Conservation (phyloP, 2,329 filamentous ascomycete genomes). For the Fusarium udum region DNA sequence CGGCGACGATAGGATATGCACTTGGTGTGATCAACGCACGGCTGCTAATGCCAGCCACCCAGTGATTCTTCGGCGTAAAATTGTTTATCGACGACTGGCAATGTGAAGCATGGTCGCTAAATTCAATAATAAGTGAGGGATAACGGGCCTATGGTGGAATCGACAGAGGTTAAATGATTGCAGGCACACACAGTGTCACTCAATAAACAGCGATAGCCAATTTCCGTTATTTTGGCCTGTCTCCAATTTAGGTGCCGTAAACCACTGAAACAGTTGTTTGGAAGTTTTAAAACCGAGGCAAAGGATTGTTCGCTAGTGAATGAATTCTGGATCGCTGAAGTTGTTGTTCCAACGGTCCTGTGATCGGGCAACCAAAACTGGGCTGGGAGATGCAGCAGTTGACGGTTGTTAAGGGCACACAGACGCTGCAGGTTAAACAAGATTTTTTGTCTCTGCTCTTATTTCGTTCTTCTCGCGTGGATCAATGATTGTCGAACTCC, state of each 20-base stretch:
- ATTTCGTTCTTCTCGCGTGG: conserved; percentile 19
- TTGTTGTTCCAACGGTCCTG: not conserved
- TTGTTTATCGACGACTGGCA: conserved; percentile 28
- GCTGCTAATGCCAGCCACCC: conserved; percentile 18
- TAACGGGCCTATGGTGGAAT: not conserved
- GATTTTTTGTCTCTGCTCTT: conserved; percentile 5
- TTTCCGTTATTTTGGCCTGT: not conserved
- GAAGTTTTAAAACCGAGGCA: not conserved
- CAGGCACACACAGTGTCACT: conserved; percentile 13
- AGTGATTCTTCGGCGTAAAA: conserved; percentile 14
- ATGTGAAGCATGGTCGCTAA: conserved; percentile 39
- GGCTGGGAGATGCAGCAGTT: conserved; percentile 23
- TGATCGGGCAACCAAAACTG: conserved; percentile 14
- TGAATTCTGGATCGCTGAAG: conserved; percentile 1
- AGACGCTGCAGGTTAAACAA: conserved; percentile 22
- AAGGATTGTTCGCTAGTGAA: not conserved
- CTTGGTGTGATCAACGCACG: not conserved
- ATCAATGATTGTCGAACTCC: conserved; percentile 11
- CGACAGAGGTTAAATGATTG: conserved; percentile 2
- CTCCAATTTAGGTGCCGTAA: not conserved
- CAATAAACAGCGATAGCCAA: not conserved
- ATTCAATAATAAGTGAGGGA: not conserved
- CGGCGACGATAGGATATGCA: not conserved
- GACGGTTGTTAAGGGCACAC: conserved; percentile 15
- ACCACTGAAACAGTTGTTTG: not conserved